Evolutionary conservation across 257 asterid species (phyloP), one percentile per base, ranked within the genome.

Genomic region (Handroanthus guayacan): DNA sequence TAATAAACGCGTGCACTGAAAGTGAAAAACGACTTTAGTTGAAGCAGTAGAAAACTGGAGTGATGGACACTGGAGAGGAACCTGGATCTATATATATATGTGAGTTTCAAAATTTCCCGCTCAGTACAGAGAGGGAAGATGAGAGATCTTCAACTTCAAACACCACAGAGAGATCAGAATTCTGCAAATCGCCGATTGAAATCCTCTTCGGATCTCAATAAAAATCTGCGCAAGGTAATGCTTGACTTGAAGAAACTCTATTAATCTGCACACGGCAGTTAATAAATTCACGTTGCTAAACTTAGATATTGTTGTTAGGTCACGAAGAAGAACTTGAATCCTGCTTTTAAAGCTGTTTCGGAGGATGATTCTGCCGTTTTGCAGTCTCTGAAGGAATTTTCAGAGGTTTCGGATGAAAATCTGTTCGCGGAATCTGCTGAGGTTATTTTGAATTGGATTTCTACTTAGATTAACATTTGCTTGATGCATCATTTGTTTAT

Each of bases 171-270:
- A 62, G 90, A 81, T 66, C 84, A 73, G 45, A 10, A 17, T 63
- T 71, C 84, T 20, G 78, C 82, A 5, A 81, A 72, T 78, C 91
- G 90, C 69, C 81, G 78, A 16, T 55, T 77, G 31, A 91, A 87
- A 83, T 71, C 83, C 34, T 17, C 82, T 62, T 20, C 86, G 13
- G 89, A 83, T 72, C 82, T 75, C 72, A 61, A 36, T 36, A 77
- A 55, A 74, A 87, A 83, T 77, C 50, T 3, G 57, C 85, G 67
- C 34, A 89, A 86, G 87, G 93, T 89, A 48, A 9, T 72, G 70
- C 72, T n/a, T 67, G 1, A 11, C 17, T 77, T 6, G 2, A 1
- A 5, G 36, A 56, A 25, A 45, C 43, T 14, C 16, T 16, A 58
- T 47, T 12, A 7, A 6, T 66, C 25, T 44, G 61, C 56, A 4